Evolutionary conservation across 768 basidiomycete species (phyloP).

Genomic region (Xerocomellus intermedius): DNA sequence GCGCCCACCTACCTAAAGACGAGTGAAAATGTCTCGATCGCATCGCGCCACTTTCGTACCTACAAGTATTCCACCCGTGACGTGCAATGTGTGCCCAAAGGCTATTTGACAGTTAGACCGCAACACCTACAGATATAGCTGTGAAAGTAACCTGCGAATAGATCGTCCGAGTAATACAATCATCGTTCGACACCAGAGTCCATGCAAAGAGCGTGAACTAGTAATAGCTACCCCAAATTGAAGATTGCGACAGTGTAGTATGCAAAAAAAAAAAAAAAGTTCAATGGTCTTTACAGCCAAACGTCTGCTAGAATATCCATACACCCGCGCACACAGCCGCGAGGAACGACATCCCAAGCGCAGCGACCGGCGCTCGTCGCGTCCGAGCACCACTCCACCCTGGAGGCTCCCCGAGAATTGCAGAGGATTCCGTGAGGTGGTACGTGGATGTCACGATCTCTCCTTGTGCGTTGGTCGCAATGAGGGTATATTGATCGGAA

Average conservation of each 20-base stretch:
- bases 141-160: background rate
- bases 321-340: slow-evolving; percentile 4
- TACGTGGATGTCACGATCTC: slow-evolving; percentile 53
- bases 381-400: slow-evolving; percentile 42
- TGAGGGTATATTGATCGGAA: slow-evolving; percentile 50
- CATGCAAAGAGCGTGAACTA: background rate
- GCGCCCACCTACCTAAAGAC: too few relatives aligned
- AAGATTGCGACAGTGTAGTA: background rate
- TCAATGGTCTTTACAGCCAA: background rate
- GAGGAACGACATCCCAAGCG: slow-evolving; percentile 13
- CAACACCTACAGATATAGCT: background rate
- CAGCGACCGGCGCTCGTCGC: slow-evolving; percentile 7
- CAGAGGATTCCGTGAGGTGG: slow-evolving; percentile 42
- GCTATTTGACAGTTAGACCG: background rate
- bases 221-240: background rate
- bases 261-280: background rate
- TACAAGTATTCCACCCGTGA: too few relatives aligned
- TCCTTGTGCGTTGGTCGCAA: slow-evolving; percentile 57
- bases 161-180: background rate
- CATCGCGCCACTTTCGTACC: too few relatives aligned
- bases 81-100: background rate
- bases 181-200: background rate
- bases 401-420: slow-evolving; percentile 64
- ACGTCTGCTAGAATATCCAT: slow-evolving; percentile 18
- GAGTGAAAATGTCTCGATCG: too few relatives aligned